Evolutionary conservation across 2,329 filamentous ascomycete genomes (phyloP).

Genomic region (Gnomoniopsis sp.): DNA sequence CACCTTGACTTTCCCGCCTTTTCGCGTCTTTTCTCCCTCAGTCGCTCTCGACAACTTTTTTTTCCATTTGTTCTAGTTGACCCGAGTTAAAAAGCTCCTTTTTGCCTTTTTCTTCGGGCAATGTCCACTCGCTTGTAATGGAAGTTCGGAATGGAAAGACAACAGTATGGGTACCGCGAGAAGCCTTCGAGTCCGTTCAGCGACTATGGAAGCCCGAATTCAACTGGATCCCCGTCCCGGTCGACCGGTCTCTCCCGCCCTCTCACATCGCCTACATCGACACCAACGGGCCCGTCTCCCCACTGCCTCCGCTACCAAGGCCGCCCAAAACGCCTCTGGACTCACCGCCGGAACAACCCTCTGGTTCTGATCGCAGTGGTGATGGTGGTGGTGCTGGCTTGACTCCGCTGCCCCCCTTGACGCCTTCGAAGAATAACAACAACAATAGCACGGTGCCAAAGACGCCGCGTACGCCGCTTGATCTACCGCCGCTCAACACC

Average conservation of each 20-base stretch:
- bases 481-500: slow-evolving; percentile 2
- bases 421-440: neutral
- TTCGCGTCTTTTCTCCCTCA: neutral
- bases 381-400: no score
- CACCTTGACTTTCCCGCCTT: neutral
- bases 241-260: slow-evolving; percentile 15
- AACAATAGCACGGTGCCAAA: neutral
- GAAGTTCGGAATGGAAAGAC: slow-evolving; percentile 14
- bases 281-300: neutral
- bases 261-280: slow-evolving; percentile 13
- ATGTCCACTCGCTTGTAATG: slow-evolving; percentile 17
- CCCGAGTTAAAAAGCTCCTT: neutral
- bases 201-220: slow-evolving; percentile 17
- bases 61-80: neutral
- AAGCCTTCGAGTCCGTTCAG: slow-evolving; percentile 15
- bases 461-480: slow-evolving; percentile 2
- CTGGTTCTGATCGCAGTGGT: no score
- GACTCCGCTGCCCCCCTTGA: neutral
- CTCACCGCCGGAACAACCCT: neutral
- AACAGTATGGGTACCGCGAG: slow-evolving; percentile 17
- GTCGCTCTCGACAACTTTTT: neutral
- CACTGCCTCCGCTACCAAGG: neutral
- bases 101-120: neutral
- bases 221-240: slow-evolving; percentile 15
- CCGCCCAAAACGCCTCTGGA: slow-evolving; percentile 1